These are phyloP conservation scores for Rhizopogon salebrosus DNA, from an alignment of 768 basidiomycete species.

Conservation along the genomic window DNA sequence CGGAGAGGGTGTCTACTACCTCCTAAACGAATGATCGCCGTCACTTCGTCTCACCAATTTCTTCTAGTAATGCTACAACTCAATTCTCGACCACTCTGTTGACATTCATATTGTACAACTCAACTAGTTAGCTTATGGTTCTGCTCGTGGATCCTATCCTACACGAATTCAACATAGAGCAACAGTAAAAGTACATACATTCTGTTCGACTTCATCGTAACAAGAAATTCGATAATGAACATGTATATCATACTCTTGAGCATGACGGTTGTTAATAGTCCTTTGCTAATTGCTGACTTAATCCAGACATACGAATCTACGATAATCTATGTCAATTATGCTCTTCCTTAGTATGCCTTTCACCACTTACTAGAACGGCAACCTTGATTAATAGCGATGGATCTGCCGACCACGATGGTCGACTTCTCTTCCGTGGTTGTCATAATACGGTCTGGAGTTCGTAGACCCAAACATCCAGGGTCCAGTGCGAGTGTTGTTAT, in stretches of 20 bases:
- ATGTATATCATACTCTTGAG: too few species aligned
- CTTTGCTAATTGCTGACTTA: too few species aligned
- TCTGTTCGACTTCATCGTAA: too few species aligned
- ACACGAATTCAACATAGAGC: not conserved
- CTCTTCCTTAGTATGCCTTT: not conserved
- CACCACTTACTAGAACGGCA: not conserved
- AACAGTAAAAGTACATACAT: not conserved
- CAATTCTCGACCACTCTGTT: not conserved
- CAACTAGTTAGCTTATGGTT: not conserved
- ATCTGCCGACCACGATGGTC: constrained; percentile 15
- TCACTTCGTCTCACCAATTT: not conserved
- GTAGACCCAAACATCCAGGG: constrained; percentile 17
- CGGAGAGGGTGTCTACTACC: constrained; percentile 12
- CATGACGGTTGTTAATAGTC: too few species aligned
- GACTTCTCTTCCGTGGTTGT: constrained; percentile 23
- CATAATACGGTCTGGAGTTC: constrained; percentile 13
- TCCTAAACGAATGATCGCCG: not conserved
- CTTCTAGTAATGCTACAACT: not conserved
- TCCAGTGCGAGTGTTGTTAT: constrained; percentile 13
- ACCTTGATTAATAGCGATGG: not conserved
- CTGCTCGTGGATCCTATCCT: not conserved
- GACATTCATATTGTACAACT: not conserved
- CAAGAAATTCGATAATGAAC: not conserved
- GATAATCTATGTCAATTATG: too few species aligned
- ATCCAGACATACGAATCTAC: too few species aligned